A percentile compares a stretch with the other conserved stretches of the same genome.
These are phyloP conservation scores for Colletotrichum tropicale DNA, from an alignment of 2,329 filamentous ascomycete species.

Conservation along the genomic window DNA sequence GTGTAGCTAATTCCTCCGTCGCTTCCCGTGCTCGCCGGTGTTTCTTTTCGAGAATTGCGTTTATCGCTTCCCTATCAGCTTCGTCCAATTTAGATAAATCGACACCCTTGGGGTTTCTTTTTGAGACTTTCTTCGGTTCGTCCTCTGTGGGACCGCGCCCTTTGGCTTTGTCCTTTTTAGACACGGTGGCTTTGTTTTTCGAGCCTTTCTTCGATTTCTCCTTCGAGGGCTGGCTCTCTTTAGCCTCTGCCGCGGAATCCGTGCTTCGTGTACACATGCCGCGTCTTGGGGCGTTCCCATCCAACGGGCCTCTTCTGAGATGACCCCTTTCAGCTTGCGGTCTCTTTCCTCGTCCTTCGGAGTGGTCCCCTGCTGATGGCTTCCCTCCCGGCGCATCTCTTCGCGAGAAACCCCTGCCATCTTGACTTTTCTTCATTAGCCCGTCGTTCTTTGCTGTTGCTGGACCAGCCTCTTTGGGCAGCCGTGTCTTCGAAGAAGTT, in stretches of 20 bases:
- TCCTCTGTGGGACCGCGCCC: background rate
- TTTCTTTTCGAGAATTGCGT: background rate
- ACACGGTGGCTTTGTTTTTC: background rate
- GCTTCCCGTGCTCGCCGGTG: background rate
- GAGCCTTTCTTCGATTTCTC: background rate
- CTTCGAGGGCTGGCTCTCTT: background rate
- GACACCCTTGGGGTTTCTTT: background rate
- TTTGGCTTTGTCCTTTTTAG: background rate
- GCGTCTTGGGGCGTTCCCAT: background rate
- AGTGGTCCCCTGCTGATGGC: background rate
- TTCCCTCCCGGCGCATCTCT: background rate
- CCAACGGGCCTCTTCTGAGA: background rate
- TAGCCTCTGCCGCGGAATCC: background rate
- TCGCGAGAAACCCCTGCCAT: background rate
- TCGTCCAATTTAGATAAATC: background rate
- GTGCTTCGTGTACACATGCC: background rate
- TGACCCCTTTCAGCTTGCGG: background rate
- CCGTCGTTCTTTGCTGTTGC: background rate
- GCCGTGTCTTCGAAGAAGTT: background rate
- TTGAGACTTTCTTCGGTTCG: background rate
- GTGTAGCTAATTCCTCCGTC: background rate
- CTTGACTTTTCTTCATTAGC: background rate
- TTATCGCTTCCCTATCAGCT: background rate
- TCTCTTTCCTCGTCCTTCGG: background rate
- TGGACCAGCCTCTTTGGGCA: background rate